These are phyloP conservation scores for Rhodotorula diobovata DNA, from an alignment of 768 basidiomycete species.

Conservation along the genomic window DNA sequence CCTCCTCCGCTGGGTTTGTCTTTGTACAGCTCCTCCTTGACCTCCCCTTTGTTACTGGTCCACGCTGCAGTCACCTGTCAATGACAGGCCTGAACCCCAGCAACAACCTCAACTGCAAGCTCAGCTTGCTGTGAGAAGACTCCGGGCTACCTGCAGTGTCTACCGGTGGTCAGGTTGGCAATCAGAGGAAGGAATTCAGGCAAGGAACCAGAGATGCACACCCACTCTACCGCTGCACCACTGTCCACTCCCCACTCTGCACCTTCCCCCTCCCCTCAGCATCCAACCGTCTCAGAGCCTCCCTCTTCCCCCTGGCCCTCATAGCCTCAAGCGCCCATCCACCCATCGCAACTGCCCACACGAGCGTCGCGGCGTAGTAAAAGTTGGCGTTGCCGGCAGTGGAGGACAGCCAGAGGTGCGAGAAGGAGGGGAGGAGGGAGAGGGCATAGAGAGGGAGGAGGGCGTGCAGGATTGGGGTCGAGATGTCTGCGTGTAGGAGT, in stretches of 20 bases:
- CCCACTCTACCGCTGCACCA: constrained; percentile 37
- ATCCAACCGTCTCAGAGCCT: constrained; percentile 56
- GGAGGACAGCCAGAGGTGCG: constrained; percentile 82
- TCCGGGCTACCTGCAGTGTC: too few species aligned
- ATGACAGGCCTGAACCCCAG: too few species aligned
- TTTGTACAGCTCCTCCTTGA: too few species aligned
- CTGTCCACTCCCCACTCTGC: constrained; percentile 33
- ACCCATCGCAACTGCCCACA: constrained; percentile 83
- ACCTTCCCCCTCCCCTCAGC: constrained; percentile 53
- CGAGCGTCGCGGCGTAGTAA: constrained; percentile 91
- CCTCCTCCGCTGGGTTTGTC: too few species aligned
- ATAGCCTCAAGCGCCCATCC: constrained; percentile 75
- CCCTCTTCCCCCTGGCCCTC: constrained; percentile 74
- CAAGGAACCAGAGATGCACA: too few species aligned
- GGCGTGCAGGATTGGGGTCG: constrained; percentile 75
- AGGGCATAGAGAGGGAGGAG: constrained; percentile 78
- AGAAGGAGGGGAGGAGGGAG: constrained; percentile 81
- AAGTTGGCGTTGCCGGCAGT: constrained; percentile 98
- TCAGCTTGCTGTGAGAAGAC: too few species aligned
- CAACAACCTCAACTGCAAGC: too few species aligned
- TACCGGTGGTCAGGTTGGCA: too few species aligned
- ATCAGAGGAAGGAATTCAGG: too few species aligned
- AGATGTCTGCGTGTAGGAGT: constrained; percentile 59
- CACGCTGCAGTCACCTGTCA: too few species aligned
- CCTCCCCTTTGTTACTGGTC: too few species aligned